These are phyloP conservation scores for Trichoderma koningii DNA, from an alignment of 2,329 filamentous ascomycete species.

Conservation along the genomic window DNA sequence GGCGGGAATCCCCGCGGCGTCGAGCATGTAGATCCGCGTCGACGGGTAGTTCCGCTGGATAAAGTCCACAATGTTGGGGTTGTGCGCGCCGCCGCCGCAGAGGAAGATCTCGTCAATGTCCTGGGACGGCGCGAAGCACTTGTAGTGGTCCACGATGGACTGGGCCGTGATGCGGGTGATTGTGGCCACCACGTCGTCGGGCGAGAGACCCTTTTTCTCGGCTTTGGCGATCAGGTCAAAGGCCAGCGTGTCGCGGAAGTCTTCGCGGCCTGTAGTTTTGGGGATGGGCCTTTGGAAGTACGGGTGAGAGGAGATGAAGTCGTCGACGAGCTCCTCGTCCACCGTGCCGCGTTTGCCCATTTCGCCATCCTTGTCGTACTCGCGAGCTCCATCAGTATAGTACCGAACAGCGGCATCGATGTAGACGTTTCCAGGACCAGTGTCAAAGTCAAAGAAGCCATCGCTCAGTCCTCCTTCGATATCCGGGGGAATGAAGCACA, in stretches of 20 bases:
- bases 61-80: slow-evolving; percentile 58
- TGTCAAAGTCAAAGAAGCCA: slow-evolving; percentile 45
- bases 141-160: slow-evolving; percentile 36
- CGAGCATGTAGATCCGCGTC: slow-evolving; percentile 54
- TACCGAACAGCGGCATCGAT: slow-evolving; percentile 35
- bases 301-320: slow-evolving; percentile 42
- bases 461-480: slow-evolving; percentile 9
- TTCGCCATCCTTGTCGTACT: slow-evolving; percentile 53
- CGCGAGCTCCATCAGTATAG: slow-evolving; percentile 44
- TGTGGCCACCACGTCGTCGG: slow-evolving; percentile 51
- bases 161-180: slow-evolving; percentile 49
- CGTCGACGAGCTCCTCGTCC: slow-evolving; percentile 47
- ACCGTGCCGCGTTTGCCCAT: slow-evolving; percentile 45
- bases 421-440: slow-evolving; percentile 49
- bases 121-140: slow-evolving; percentile 27
- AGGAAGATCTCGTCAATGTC: slow-evolving; percentile 57
- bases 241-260: slow-evolving; percentile 53
- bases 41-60: slow-evolving; percentile 52
- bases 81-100: slow-evolving; percentile 60
- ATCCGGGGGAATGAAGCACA: slow-evolving; percentile 49
- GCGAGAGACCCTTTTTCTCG: slow-evolving; percentile 41
- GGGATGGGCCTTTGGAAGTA: slow-evolving; percentile 49
- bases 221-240: slow-evolving; percentile 47
- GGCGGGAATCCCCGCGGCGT: slow-evolving; percentile 53
- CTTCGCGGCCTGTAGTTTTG: slow-evolving; percentile 53